Evolutionary conservation across 108 stramenopile genomes (phyloP).

Genomic region (Fragilariopsis cylindrus): DNA sequence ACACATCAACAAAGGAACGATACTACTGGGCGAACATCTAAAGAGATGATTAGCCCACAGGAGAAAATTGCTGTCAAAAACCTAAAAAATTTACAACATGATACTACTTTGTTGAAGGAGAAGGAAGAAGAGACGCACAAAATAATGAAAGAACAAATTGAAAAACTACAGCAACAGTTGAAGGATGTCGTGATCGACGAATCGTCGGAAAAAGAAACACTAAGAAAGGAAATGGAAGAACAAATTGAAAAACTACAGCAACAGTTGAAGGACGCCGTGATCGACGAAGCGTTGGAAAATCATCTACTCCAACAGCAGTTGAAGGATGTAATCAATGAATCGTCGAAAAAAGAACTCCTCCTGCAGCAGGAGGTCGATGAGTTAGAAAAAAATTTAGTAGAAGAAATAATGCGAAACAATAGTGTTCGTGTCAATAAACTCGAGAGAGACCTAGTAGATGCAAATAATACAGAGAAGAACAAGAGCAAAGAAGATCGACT

Average conservation of each 20-base stretch:
- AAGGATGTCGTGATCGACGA: neutral
- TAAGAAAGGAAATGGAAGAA: too few relatives aligned
- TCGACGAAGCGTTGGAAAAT: neutral
- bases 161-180: neutral
- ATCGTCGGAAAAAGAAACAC: too few relatives aligned
- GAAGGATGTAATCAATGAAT: neutral
- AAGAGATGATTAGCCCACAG: neutral
- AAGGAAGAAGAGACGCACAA: too few relatives aligned
- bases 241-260: constrained; percentile 1
- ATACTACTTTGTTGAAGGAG: too few relatives aligned
- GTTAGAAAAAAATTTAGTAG: neutral
- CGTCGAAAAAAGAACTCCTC: neutral
- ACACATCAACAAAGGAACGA: neutral
- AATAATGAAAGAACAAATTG: neutral
- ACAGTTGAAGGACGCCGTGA: neutral
- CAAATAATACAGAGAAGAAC: too few relatives aligned
- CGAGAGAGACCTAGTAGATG: too few relatives aligned
- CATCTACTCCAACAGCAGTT: neutral
- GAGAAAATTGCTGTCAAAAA: neutral
- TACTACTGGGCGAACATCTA: neutral
- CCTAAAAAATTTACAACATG: too few relatives aligned
- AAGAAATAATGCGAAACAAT: too few relatives aligned
- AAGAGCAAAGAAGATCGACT: too few relatives aligned
- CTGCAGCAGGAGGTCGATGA: neutral
- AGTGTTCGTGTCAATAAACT: neutral